Conservation (phyloP, 2,329 filamentous ascomycete species). For the Colletotrichum plurivorum region DNA sequence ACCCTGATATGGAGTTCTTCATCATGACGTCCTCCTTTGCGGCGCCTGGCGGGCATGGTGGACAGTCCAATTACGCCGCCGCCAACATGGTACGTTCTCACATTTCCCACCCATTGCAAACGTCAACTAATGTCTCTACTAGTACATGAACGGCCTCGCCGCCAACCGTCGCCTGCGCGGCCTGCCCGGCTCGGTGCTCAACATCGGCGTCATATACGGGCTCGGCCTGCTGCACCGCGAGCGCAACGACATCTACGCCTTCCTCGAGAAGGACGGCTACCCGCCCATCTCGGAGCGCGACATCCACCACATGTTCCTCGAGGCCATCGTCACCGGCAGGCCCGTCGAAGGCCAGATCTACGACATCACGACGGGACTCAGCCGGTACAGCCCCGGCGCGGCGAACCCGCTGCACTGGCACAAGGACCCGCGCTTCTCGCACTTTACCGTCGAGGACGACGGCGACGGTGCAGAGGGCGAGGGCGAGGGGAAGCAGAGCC, state of each 20-base stretch:
- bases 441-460: constrained; percentile 49
- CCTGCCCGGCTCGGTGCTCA: constrained; percentile 53
- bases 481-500: constrained; percentile 37
- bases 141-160: constrained; percentile 57
- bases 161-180: constrained; percentile 53
- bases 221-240: constrained; percentile 55
- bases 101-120: too few species aligned
- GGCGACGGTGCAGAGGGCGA: constrained; percentile 9
- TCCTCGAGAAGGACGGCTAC: constrained; percentile 40
- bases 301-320: constrained; percentile 49
- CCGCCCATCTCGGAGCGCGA: constrained; percentile 48
- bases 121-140: too few species aligned
- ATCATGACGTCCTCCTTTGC: constrained; percentile 52
- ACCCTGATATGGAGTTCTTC: constrained; percentile 54
- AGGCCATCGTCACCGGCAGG: constrained; percentile 46
- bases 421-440: constrained; percentile 58
- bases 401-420: constrained; percentile 57
- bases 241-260: constrained; percentile 43
- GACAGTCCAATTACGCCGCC: constrained; percentile 61
- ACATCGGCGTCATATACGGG: constrained; percentile 56
- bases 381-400: constrained; percentile 51
- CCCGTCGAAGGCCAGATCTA: constrained; percentile 43
- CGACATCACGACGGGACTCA: constrained; percentile 46
- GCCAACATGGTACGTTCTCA: constrained; percentile 50
- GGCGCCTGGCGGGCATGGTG: constrained; percentile 47